Evolutionary conservation across 768 basidiomycete species (phyloP), one percentile per base, ranked within the genome.

Genomic region (Heimioporus sp.): DNA sequence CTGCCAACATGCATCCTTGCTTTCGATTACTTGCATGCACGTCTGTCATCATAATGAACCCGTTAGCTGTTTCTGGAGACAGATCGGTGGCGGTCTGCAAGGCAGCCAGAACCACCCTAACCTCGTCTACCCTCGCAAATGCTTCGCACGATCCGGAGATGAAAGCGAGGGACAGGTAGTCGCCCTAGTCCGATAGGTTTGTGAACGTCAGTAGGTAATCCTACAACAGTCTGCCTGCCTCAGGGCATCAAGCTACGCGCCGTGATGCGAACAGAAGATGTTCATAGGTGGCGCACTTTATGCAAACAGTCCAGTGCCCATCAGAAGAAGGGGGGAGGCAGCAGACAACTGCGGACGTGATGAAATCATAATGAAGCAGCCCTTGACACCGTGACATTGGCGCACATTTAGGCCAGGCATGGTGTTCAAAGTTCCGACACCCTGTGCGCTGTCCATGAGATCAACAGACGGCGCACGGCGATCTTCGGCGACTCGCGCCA

Each of bases 81-180:
- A 36, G 53, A 55, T 64, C 55, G 10, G 51, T 66, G 55, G 50
- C 61, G 49, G 51, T 17, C 55, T 56, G 58, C 52, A 36, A 44
- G 51, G 53, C 50, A 52, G 42, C 50, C 45, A 34, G 50, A 30
- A 30, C 46, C 46, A 53, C 54, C 41, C 54, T 56, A 20, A 45
- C 62, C 41, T 55, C 7, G 17, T 50, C 51, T 42, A 19, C 28
- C 38, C 53, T 54, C 53, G 54, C 42, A 54, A 54, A 64, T 58
- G 46, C 52, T 36, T 59, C 56, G 10, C 55, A 55, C 40, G 34
- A 21, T 46, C 12, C 63, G 63, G 63, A 64, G 54, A 64, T 64
- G 63, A 64, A 64, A 28, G 55, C 20, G 50, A 61, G 21, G 8
- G 35, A 21, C 36, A 53, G 30, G 24, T 38, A 19, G 16, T 15